phyloP scores from a whole-genome alignment of 345 rosid genomes.

The Mercurialis annua region DNA sequence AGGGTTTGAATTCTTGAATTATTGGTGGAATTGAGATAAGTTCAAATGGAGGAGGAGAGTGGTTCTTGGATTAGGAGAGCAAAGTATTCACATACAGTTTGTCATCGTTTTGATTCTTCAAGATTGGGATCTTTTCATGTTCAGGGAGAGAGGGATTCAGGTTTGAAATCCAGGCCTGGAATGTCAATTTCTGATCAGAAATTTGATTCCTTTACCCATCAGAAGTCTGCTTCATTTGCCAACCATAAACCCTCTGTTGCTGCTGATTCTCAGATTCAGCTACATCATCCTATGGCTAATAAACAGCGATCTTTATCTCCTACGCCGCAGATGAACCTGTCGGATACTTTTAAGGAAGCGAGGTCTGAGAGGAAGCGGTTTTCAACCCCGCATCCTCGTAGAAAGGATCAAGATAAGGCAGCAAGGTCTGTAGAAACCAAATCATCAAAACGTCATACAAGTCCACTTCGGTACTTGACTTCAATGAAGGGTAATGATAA shows the following conservation, averaged over 20 bases:
- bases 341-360: constrained; percentile 89
- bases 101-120: constrained; percentile 67
- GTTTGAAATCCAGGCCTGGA: constrained; percentile 45
- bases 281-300: constrained; percentile 42
- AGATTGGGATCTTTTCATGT: constrained; percentile 46
- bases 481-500: constrained; percentile 56
- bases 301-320: constrained; percentile 90
- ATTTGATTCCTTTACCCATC: not conserved
- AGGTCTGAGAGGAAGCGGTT: constrained; percentile 64
- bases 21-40: not conserved
- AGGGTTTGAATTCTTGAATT: constrained; percentile 23
- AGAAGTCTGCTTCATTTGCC: too few species aligned
- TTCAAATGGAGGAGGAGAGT: constrained; percentile 65
- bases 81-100: constrained; percentile 82
- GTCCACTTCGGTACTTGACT: constrained; percentile 59
- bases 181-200: constrained; percentile 15
- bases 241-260: constrained; percentile 19
- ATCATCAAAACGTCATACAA: constrained; percentile 33
- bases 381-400: constrained; percentile 74
- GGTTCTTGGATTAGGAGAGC: constrained; percentile 89
- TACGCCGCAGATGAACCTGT: constrained; percentile 45
- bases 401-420: constrained; percentile 48
- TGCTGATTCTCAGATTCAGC: constrained; percentile 40
- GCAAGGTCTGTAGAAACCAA: constrained; percentile 36
- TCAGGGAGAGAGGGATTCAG: constrained; percentile 35